A percentile compares a stretch with the other conserved stretches of the same genome.
Conservation (phyloP, 2,329 filamentous ascomycete genomes). For the Phyllosticta citrichinensis region DNA sequence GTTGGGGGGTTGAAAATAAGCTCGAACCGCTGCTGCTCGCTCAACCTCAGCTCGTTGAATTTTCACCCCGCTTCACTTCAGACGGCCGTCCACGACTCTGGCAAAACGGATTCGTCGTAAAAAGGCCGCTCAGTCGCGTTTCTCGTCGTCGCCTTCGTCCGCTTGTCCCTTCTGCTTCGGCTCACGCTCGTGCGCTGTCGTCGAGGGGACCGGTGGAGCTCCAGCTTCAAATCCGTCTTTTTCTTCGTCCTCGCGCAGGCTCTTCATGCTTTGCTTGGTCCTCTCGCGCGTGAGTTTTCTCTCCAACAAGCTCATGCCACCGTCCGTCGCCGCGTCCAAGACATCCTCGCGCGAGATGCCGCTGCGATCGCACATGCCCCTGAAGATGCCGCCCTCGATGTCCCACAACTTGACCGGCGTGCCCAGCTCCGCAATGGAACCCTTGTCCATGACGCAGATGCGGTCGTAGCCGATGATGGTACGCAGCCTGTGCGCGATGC, state of each 20-base stretch:
- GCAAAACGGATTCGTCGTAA: neutral
- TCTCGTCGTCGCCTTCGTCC: neutral
- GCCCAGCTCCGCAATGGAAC: slow-evolving; percentile 78
- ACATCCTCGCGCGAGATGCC: slow-evolving; percentile 52
- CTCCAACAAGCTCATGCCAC: neutral
- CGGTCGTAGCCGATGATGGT: slow-evolving; percentile 93
- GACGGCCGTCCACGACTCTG: neutral
- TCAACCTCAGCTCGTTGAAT: neutral
- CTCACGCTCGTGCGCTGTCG: neutral
- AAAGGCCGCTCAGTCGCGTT: neutral
- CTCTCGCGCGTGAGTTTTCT: neutral
- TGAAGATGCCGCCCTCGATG: slow-evolving; percentile 62
- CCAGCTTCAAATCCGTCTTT: neutral
- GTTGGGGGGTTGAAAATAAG: neutral
- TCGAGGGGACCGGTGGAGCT: neutral
- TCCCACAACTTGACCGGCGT: slow-evolving; percentile 65
- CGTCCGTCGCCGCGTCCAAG: slow-evolving; percentile 1
- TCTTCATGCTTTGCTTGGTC: neutral
- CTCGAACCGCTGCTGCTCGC: neutral
- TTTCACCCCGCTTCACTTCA: neutral
- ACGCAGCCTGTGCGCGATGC: slow-evolving; percentile 83
- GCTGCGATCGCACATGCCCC: slow-evolving; percentile 79
- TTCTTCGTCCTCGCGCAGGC: neutral
- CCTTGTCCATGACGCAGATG: slow-evolving; percentile 93
- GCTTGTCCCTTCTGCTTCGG: neutral